phyloP scores from a whole-genome alignment of 257 asterid genomes.

The Forsythia suspensa region DNA sequence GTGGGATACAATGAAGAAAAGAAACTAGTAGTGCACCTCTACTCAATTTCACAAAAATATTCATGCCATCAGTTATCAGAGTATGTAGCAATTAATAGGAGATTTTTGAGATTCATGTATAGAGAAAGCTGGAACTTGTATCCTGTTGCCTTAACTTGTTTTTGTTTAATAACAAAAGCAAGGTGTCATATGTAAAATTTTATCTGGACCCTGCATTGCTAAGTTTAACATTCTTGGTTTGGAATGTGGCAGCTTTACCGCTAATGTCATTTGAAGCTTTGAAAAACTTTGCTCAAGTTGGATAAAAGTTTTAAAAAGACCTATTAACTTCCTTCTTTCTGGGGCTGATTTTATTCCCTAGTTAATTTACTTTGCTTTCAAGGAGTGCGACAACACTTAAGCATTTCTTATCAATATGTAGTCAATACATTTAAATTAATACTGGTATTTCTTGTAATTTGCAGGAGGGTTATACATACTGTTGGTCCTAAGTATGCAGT shows the following conservation, averaged over 20 bases:
- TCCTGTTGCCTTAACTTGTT: background rate
- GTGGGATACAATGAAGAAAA: background rate
- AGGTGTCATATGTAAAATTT: background rate
- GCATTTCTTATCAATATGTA: background rate
- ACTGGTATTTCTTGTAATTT: constrained; percentile 28
- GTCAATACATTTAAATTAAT: constrained; percentile 2
- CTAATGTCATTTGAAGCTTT: background rate
- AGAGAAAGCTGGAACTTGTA: background rate
- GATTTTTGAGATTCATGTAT: background rate
- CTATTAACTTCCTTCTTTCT: background rate
- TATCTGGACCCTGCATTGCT: background rate
- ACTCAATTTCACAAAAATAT: background rate
- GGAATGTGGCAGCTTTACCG: background rate
- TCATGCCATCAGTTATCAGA: constrained; percentile 1
- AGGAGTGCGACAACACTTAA: background rate
- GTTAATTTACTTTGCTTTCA: background rate
- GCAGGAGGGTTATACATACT: constrained; percentile 96
- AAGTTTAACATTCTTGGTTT: background rate
- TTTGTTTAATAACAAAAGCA: background rate
- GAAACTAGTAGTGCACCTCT: background rate
- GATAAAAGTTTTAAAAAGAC: background rate
- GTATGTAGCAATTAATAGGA: background rate
- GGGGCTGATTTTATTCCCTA: background rate
- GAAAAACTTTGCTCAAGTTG: background rate
- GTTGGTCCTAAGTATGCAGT: constrained; percentile 99